phyloP scores from a whole-genome alignment of 768 basidiomycete species.

The Russula emetica region DNA sequence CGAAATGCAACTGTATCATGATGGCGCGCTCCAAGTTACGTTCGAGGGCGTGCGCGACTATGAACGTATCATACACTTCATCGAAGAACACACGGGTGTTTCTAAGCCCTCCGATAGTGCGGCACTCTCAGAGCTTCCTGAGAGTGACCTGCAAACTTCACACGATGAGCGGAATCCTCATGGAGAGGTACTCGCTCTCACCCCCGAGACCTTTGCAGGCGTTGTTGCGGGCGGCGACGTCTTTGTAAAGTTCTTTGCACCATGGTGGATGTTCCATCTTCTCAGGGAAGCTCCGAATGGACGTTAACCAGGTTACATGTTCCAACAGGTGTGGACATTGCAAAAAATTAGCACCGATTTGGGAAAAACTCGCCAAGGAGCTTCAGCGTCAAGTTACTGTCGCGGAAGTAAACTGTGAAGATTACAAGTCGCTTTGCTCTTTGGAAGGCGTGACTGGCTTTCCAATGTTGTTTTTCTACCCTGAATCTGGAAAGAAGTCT shows the following conservation, averaged over 20 bases:
- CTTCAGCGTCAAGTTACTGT: constrained; percentile 72
- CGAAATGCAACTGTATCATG: constrained; percentile 63
- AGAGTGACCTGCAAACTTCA: constrained; percentile 36
- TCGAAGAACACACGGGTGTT: constrained; percentile 43
- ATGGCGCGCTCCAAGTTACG: constrained; percentile 56
- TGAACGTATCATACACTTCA: constrained; percentile 51
- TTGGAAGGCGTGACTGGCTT: constrained; percentile 69
- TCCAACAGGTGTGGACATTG: constrained; percentile 81
- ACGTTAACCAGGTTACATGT: not conserved
- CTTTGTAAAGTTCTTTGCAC: constrained; percentile 84
- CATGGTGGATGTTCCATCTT: constrained; percentile 51
- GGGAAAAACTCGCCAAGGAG: constrained; percentile 65
- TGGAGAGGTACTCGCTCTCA: constrained; percentile 40
- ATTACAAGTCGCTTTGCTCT: constrained; percentile 60
- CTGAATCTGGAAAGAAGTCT: constrained; percentile 45
- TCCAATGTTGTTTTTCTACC: constrained; percentile 75
- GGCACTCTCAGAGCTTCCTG: constrained; percentile 31
- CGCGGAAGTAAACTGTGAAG: constrained; percentile 88
- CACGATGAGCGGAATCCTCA: constrained; percentile 34
- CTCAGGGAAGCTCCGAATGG: not conserved
- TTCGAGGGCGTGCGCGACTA: constrained; percentile 54
- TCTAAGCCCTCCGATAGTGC: constrained; percentile 22
- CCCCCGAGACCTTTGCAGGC: constrained; percentile 47
- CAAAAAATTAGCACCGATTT: constrained; percentile 85
- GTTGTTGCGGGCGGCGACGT: constrained; percentile 45